Base-by-base conservation (phyloP, 148 eudicot species). In the Vaccinium myrtillus region DNA sequence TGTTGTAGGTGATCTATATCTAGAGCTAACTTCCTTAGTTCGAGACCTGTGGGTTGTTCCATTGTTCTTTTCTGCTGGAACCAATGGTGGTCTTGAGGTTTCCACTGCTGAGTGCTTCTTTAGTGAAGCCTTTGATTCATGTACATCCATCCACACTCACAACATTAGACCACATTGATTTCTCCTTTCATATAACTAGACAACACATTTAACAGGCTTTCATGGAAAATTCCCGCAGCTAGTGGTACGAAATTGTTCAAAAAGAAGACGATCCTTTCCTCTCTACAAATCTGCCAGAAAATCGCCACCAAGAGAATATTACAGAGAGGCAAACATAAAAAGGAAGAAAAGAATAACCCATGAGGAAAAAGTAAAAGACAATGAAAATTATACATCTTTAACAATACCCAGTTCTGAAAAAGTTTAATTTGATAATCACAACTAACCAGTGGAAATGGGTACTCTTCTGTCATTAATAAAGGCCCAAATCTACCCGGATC, bases 91-190 rank as follows among this genome's bases (percentile, higher is more conserved):
- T 83, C 92, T 91, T 46, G 80, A 65, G 81, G 91, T 90, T 87
- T 92, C 93, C 89, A 84, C 92, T 85, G 90, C 86, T 85, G 87
- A 85, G 61, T 85, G 86, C 85, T 90, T 93, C 75, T 79, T 90
- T 80, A 90, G 87, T 87, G 84, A 86, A 90, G 87, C 87, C 84
- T 89, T 67, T 80, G 90, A 89, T 85, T 95, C 94, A 92, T 82
- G 85, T 83, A 87, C 93, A 92, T 95, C 96, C 98, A 97, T 97
- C 90, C 93, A 94, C 87, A 91, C 85, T 11, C 85, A 79, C 87
- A 80, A 87, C 75, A 86, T 84, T 87, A 87, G 87, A 88, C 88
- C 89, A 89, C 93, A 95, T 91, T 87, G 88, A 86, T 85, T 77
- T 67, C 56, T 61, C 79, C 85, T 86, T 85, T 88, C 71, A 83